These are phyloP conservation scores for Macrolepiota dolichaula DNA, from an alignment of 768 basidiomycete genomes.

Conservation along the genomic window DNA sequence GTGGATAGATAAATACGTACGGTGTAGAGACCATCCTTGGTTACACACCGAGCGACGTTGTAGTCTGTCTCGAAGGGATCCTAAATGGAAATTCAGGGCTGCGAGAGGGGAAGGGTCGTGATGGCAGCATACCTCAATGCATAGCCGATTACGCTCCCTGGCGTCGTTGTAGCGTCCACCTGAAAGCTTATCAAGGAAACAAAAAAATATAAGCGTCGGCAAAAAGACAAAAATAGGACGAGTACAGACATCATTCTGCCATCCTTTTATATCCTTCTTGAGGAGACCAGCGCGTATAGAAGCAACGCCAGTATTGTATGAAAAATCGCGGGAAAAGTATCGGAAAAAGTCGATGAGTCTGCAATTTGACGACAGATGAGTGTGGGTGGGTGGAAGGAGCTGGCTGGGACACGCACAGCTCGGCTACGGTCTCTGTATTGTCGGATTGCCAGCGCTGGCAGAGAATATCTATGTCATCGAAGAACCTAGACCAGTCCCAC, in stretches of 20 bases:
- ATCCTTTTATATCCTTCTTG: conserved; percentile 91
- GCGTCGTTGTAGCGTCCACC: conserved; percentile 59
- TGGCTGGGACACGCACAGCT: conserved; percentile 63
- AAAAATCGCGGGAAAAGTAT: conserved; percentile 92
- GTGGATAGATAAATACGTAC: conserved; percentile 38
- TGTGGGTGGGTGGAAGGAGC: not conserved
- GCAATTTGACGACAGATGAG: not conserved
- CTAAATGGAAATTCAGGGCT: conserved; percentile 33
- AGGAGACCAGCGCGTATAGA: conserved; percentile 87
- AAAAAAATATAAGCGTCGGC: not conserved
- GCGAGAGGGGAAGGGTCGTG: not conserved
- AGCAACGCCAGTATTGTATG: conserved; percentile 86
- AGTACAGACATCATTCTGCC: conserved; percentile 82
- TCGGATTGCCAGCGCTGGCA: conserved; percentile 92
- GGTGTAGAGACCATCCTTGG: conserved; percentile 92
- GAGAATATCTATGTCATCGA: conserved; percentile 93
- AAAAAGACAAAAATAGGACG: not conserved
- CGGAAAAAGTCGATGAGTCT: conserved; percentile 98
- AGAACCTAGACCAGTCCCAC: conserved; percentile 62
- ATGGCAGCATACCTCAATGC: conserved; percentile 73
- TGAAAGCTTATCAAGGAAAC: conserved; percentile 37
- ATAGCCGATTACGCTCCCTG: conserved; percentile 90
- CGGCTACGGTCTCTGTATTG: conserved; percentile 89
- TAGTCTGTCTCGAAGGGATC: conserved; percentile 97
- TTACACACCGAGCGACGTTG: conserved; percentile 96